These are phyloP conservation scores for Neopestalotiopsis sp. DNA, from an alignment of 2,329 filamentous ascomycete species.

Conservation along the genomic window DNA sequence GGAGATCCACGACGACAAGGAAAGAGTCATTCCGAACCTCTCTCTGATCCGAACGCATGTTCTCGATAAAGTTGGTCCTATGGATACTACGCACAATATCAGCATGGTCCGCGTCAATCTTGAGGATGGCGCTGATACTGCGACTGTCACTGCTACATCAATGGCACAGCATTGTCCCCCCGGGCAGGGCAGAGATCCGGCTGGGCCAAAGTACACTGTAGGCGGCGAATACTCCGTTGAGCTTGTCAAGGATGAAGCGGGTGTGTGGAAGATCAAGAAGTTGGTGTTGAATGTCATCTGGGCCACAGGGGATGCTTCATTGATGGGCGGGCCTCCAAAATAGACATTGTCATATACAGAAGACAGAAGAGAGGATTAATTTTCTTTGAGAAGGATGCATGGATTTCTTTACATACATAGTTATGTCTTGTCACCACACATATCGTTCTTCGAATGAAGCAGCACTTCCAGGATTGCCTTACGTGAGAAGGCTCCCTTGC, in stretches of 20 bases:
- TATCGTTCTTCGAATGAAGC: not conserved
- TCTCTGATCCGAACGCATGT: not conserved
- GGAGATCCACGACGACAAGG: constrained; percentile 7
- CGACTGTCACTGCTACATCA: constrained; percentile 5
- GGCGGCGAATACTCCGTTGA: constrained; percentile 8
- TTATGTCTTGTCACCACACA: not conserved
- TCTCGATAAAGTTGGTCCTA: constrained; percentile 7
- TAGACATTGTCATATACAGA: not conserved
- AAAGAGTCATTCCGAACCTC: not conserved
- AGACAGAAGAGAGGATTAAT: not conserved
- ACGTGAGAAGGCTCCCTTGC: not conserved
- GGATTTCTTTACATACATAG: not conserved
- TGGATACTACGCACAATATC: constrained; percentile 8
- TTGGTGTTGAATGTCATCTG: constrained; percentile 4
- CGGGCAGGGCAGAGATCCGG: not conserved
- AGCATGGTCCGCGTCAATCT: constrained; percentile 7
- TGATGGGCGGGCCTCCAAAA: constrained; percentile 6
- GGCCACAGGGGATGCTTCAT: not conserved
- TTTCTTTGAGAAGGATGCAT: not conserved
- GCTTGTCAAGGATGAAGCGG: not conserved
- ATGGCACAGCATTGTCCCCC: not conserved
- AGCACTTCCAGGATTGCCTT: not conserved
- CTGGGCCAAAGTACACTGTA: not conserved
- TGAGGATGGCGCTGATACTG: constrained; percentile 3
- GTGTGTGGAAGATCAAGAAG: constrained; percentile 8